Conservation (phyloP, 805 yeast genomes). For the Teunomyces stri region DNA sequence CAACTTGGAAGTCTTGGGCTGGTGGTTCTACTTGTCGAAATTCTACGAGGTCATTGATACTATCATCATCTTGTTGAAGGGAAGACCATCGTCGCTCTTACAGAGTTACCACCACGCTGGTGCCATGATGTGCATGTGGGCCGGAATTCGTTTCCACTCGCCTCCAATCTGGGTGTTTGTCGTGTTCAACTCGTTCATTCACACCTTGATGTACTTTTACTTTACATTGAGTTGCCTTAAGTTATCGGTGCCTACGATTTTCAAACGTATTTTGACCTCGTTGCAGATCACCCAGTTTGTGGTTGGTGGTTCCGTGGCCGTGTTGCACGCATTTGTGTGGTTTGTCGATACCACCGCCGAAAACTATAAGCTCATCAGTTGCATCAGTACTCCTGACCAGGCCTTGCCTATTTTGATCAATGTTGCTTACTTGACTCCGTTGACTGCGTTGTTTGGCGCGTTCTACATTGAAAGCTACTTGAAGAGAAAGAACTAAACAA, state of each 20-base stretch:
- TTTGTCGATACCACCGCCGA: slow-evolving; percentile 48
- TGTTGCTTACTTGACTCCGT: slow-evolving; percentile 63
- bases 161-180: slow-evolving; percentile 83
- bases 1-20: slow-evolving; percentile 57
- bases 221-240: slow-evolving; percentile 59
- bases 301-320: slow-evolving; percentile 66
- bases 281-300: slow-evolving; percentile 69
- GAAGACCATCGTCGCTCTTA: slow-evolving; percentile 61
- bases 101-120: slow-evolving; percentile 80
- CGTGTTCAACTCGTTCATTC: slow-evolving; percentile 76
- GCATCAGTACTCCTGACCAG: slow-evolving; percentile 58
- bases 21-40: slow-evolving; percentile 66
- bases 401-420: slow-evolving; percentile 61
- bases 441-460: slow-evolving; percentile 62
- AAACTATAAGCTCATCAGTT: slow-evolving; percentile 36
- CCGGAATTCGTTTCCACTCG: slow-evolving; percentile 64
- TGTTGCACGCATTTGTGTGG: slow-evolving; percentile 58
- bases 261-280: slow-evolving; percentile 61
- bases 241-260: slow-evolving; percentile 52
- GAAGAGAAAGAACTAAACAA: slow-evolving; percentile 15
- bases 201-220: slow-evolving; percentile 71
- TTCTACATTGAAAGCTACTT: slow-evolving; percentile 61
- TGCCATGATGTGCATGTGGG: slow-evolving; percentile 81
- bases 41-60: slow-evolving; percentile 74
- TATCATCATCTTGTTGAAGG: slow-evolving; percentile 62